A percentile compares a stretch with the other conserved stretches of the same genome.
Conservation (phyloP, 2,329 filamentous ascomycete genomes). For the Talaromyces sp. region DNA sequence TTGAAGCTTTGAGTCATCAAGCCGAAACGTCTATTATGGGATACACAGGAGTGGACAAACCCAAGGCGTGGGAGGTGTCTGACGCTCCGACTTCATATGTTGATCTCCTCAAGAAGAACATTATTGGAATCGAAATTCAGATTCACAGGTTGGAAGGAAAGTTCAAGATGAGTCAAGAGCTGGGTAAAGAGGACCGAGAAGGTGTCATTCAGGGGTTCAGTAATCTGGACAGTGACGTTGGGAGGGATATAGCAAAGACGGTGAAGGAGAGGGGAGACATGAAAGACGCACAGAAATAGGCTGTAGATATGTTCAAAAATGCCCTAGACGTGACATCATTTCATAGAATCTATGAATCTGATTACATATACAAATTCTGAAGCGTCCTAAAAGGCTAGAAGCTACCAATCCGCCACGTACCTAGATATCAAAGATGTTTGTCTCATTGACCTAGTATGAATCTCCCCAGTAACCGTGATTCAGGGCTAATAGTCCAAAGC, state of each 20-base stretch:
- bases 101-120: constrained; percentile 55
- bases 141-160: constrained; percentile 58
- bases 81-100: constrained; percentile 61
- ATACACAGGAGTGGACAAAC: constrained; percentile 33
- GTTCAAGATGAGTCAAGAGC: constrained; percentile 67
- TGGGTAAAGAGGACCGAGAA: constrained; percentile 50
- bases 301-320: neutral
- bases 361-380: neutral
- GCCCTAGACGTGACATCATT: neutral
- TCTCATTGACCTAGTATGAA: neutral
- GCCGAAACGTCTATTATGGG: constrained; percentile 58
- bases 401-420: too few species aligned
- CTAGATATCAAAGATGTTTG: neutral
- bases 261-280: constrained; percentile 33
- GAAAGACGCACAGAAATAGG: constrained; percentile 19
- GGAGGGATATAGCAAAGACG: constrained; percentile 30
- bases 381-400: neutral
- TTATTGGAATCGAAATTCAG: constrained; percentile 60
- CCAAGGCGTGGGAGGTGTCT: constrained; percentile 54
- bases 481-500: constrained; percentile 43
- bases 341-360: neutral
- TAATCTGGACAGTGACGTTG: constrained; percentile 40
- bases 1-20: constrained; percentile 52
- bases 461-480: constrained; percentile 24
- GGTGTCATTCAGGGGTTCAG: constrained; percentile 59